Base-by-base conservation (phyloP, 331 rosid species). In the Acacia pycnantha region DNA sequence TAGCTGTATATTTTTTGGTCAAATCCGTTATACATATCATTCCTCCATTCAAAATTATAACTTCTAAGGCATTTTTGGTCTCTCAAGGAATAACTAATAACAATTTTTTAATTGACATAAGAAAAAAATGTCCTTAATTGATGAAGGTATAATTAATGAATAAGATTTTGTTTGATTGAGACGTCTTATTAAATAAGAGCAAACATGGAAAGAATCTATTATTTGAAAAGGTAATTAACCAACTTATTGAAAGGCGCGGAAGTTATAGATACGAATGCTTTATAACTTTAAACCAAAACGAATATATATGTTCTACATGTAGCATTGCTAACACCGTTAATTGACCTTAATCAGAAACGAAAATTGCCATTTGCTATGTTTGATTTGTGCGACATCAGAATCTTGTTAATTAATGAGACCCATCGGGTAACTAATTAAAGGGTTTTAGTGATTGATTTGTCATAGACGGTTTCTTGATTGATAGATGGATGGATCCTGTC, bases 361-460 rank as follows among this genome's bases (percentile, higher is more conserved):
- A 53, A 80, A 53, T 51, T 77, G 35, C 77, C 74, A 67, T 64
- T 43, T 84, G 80, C 84, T 76, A 24, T 68, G 21, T 11, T 48
- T 61, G 22, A 40, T 68, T 43, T 43, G 46, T 16, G 62, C n/a
- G 24, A 58, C 62, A 79, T 69, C 11, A 22, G 71, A 44, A 44
- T 44, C 43, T 56, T 21, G 64, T 56, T n/a, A 0, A n/a, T 56
- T n/a, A n/a, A 56, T 56, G 10, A 8, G 64, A 56, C 12, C 4
- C 19, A 50, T 50, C n/a, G 56, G 56, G 56, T 16, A 50, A 50
- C 56, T 50, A 16, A 50, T 15, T 50, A 50, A 14, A 50, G 56
- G 56, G 8, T 50, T 13, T 50, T 50, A 16, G 56, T 50, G 56
- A 16, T 50, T 50, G 56, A 50, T 50, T 50, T 50, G 56, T 50